phyloP scores from a whole-genome alignment of 139 green algal genomes.

The Chlorella sp. region DNA sequence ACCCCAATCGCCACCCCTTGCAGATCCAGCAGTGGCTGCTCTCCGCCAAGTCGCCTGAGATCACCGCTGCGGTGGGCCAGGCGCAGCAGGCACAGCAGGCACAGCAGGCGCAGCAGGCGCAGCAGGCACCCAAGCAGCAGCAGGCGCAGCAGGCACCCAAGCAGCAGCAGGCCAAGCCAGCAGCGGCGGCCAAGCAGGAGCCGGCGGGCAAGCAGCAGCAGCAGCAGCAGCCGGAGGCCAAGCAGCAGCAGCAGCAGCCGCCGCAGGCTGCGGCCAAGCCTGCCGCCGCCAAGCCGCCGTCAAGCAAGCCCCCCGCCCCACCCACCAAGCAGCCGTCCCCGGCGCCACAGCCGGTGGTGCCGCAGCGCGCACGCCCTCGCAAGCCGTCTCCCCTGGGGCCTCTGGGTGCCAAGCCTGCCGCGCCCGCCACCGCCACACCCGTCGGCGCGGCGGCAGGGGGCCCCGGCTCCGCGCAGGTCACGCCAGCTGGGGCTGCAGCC shows the following conservation, averaged over 20 bases:
- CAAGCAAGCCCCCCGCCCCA: neutral
- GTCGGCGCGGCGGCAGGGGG: neutral
- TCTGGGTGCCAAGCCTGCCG: neutral
- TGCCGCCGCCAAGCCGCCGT: neutral
- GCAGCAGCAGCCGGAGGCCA: neutral
- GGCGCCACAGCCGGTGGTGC: neutral
- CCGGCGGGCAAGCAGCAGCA: no score
- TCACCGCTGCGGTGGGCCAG: neutral
- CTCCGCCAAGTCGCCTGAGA: neutral
- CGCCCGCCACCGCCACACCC: neutral
- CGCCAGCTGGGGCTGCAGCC: neutral
- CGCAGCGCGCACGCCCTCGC: neutral
- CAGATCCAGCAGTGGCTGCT: neutral
- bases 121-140: neutral
- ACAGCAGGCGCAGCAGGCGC: neutral
- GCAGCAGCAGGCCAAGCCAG: no score
- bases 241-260: neutral
- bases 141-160: constrained; percentile 2
- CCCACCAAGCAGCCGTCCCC: neutral
- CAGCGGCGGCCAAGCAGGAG: no score
- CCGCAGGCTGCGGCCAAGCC: neutral
- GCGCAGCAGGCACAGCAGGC: neutral
- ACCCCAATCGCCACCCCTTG: no score
- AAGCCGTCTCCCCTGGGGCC: neutral
- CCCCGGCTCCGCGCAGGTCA: neutral